These are phyloP conservation scores for Flaveria ramosissima DNA, from an alignment of 129 eudicot genomes.

Conservation along the genomic window DNA sequence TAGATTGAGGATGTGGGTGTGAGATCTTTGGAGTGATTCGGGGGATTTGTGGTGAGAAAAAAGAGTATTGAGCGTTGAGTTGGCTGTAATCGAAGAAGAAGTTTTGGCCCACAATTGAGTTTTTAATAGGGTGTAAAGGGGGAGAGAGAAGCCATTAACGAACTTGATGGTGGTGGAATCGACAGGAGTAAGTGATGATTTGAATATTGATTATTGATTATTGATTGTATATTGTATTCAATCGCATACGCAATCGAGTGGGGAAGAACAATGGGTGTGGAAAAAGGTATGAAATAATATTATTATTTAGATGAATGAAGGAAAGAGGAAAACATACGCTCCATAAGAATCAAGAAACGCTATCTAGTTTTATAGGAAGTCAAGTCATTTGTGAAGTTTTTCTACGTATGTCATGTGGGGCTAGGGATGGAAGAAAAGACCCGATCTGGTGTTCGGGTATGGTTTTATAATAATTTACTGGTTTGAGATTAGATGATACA, in stretches of 20 bases:
- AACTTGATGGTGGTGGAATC: conserved; percentile 26
- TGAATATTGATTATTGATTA: conserved; percentile 14
- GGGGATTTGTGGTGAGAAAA: conserved; percentile 27
- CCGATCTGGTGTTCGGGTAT: no score
- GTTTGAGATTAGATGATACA: no score
- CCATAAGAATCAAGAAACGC: no score
- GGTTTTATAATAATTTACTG: no score
- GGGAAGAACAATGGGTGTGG: background rate
- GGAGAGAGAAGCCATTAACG: conserved; percentile 25
- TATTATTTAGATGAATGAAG: no score
- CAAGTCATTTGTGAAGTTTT: no score
- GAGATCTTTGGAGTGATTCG: conserved; percentile 38
- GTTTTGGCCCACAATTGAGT: conserved; percentile 22
- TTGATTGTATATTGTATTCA: no score
- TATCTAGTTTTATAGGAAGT: no score
- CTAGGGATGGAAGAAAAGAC: no score
- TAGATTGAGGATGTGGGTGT: conserved; percentile 23
- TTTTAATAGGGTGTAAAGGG: background rate
- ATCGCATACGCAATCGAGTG: conserved; percentile 19
- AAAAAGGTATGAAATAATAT: no score
- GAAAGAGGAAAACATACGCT: no score
- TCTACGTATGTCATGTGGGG: no score
- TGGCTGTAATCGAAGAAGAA: conserved; percentile 33
- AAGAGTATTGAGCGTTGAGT: conserved; percentile 3
- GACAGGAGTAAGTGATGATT: conserved; percentile 34